Conservation (phyloP, 1,284 basidiomycete species). For the Pseudozyma sp. region DNA sequence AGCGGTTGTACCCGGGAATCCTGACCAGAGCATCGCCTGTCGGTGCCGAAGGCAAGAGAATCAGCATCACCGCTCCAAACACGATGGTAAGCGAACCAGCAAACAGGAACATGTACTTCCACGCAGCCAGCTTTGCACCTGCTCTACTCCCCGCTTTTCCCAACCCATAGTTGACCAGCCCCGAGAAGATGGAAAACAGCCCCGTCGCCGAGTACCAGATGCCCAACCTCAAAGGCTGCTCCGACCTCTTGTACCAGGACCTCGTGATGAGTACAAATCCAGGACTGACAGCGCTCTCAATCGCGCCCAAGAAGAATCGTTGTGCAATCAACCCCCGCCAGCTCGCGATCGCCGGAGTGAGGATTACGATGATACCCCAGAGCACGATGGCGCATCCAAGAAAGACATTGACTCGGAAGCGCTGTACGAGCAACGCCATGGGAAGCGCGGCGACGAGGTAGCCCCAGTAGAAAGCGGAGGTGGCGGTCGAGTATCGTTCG, state of each 20-base stretch:
- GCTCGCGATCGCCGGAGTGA: slow-evolving; percentile 69
- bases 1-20: slow-evolving; percentile 54
- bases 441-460: slow-evolving; percentile 71
- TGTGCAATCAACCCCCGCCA: slow-evolving; percentile 71
- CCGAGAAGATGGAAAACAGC: slow-evolving; percentile 70
- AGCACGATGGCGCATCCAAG: slow-evolving; percentile 62
- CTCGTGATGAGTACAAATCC: slow-evolving; percentile 72
- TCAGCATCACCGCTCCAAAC: slow-evolving; percentile 70
- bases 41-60: slow-evolving; percentile 71
- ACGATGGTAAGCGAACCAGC: slow-evolving; percentile 71
- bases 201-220: slow-evolving; percentile 73
- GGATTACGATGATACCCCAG: slow-evolving; percentile 72
- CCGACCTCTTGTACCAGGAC: slow-evolving; percentile 71
- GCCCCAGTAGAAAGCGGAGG: slow-evolving; percentile 71
- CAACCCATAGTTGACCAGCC: slow-evolving; percentile 72
- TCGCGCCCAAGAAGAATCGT: slow-evolving; percentile 65
- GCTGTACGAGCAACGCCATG: slow-evolving; percentile 70
- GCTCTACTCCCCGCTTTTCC: slow-evolving; percentile 66
- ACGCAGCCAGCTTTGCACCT: slow-evolving; percentile 68
- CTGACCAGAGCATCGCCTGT: slow-evolving; percentile 49
- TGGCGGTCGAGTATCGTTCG: slow-evolving; percentile 53
- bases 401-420: slow-evolving; percentile 69
- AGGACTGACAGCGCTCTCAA: slow-evolving; percentile 70
- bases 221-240: slow-evolving; percentile 61
- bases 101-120: slow-evolving; percentile 73